Evolutionary conservation across 257 asterid genomes (phyloP).

Genomic region (Cruciata laevipes): DNA sequence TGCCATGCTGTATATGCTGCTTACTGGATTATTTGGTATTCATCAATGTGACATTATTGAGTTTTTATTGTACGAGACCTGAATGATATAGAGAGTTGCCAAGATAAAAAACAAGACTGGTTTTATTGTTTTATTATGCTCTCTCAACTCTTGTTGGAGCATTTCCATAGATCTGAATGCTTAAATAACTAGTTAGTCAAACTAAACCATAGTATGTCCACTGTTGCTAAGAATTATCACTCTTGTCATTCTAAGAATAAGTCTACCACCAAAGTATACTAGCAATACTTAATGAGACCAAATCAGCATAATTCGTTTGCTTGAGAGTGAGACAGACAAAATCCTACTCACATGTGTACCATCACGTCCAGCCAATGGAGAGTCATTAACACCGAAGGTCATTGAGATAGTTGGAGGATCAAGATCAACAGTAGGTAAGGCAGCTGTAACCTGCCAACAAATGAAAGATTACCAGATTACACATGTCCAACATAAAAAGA

Average conservation of each 20-base stretch:
- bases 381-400: slow-evolving; percentile 97
- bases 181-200: no score
- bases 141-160: no score
- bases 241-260: neutral
- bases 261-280: neutral
- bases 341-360: slow-evolving; percentile 69
- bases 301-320: neutral
- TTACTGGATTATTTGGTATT: no score
- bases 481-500: neutral
- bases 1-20: no score
- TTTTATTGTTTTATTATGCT: no score
- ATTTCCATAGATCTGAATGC: neutral
- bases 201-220: neutral
- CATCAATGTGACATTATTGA: no score
- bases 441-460: slow-evolving; percentile 58
- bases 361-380: slow-evolving; percentile 97
- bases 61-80: no score
- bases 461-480: slow-evolving; percentile 6
- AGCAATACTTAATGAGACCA: neutral
- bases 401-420: slow-evolving; percentile 99
- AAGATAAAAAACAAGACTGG: neutral
- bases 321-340: slow-evolving; percentile 1
- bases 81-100: neutral
- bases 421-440: slow-evolving; percentile 86
- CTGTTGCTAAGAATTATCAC: neutral